These are phyloP conservation scores for Aspergillus carbonarius DNA, from an alignment of 2,329 filamentous ascomycete species.

Conservation along the genomic window DNA sequence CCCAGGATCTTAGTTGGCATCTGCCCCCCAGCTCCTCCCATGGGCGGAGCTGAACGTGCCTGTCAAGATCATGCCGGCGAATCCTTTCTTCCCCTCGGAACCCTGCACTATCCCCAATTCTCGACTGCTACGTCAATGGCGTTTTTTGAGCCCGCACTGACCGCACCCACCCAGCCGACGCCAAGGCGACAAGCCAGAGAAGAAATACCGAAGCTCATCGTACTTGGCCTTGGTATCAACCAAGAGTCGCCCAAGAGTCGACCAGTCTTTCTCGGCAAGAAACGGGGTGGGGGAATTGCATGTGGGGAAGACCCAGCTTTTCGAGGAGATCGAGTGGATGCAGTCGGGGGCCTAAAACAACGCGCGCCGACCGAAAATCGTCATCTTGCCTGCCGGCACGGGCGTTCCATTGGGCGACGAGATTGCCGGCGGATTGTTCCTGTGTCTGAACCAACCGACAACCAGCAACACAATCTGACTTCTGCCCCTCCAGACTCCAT, in stretches of 20 bases:
- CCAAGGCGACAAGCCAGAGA: neutral
- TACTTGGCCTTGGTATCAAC: neutral
- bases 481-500: neutral
- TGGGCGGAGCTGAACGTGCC: neutral
- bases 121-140: conserved; percentile 2
- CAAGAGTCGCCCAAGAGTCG: neutral
- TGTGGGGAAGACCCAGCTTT: conserved; percentile 6
- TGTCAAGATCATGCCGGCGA: neutral
- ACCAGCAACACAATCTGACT: conserved; percentile 4
- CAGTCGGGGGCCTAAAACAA: conserved; percentile 1
- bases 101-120: neutral
- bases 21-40: neutral
- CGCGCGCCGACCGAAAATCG: conserved; percentile 8
- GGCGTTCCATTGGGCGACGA: neutral
- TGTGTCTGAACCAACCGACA: neutral
- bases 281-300: neutral
- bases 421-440: neutral
- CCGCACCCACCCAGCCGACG: neutral
- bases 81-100: neutral
- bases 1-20: neutral
- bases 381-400: conserved; percentile 5
- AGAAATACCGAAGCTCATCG: neutral
- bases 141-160: neutral
- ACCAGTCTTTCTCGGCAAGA: conserved; percentile 6
- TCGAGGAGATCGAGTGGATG: conserved; percentile 6